A percentile compares a stretch with the other conserved stretches of the same genome.
Conservation (phyloP, 306 rosid species). For the Fragaria ananassa region DNA sequence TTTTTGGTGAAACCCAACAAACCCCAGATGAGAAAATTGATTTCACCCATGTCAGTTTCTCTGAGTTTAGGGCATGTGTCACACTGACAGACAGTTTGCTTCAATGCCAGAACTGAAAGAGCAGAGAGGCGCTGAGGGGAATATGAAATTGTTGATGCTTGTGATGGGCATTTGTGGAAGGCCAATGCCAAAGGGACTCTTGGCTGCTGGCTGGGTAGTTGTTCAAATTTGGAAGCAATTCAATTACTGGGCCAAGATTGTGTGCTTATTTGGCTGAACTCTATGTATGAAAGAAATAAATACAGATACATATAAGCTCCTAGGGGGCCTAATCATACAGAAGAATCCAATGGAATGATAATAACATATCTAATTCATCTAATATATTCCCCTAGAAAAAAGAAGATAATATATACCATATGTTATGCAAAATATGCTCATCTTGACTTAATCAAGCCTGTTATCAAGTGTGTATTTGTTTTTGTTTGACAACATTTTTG, state of each 20-base stretch:
- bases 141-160: slow-evolving; percentile 21
- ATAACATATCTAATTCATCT: slow-evolving; percentile 8
- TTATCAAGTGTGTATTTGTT: background rate
- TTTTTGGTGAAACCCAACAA: slow-evolving; percentile 7
- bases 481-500: background rate
- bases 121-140: background rate
- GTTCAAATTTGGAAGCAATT: slow-evolving; percentile 17
- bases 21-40: slow-evolving; percentile 4
- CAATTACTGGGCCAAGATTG: slow-evolving; percentile 5
- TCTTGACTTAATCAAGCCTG: background rate
- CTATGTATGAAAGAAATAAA: background rate
- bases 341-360: slow-evolving; percentile 25
- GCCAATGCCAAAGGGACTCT: slow-evolving; percentile 13
- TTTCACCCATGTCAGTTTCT: background rate
- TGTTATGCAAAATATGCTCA: background rate
- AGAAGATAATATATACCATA: background rate
- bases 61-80: background rate
- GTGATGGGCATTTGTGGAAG: slow-evolving; percentile 19
- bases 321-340: slow-evolving; percentile 24
- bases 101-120: background rate
- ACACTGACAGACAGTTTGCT: slow-evolving; percentile 4
- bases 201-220: background rate
- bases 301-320: background rate
- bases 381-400: slow-evolving; percentile 20
- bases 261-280: slow-evolving; percentile 11